Percentiles rank a stretch among this genome's conserved stretches.
Conservation (phyloP, 164 flowering plant species). For the Liriodendron chinense region DNA sequence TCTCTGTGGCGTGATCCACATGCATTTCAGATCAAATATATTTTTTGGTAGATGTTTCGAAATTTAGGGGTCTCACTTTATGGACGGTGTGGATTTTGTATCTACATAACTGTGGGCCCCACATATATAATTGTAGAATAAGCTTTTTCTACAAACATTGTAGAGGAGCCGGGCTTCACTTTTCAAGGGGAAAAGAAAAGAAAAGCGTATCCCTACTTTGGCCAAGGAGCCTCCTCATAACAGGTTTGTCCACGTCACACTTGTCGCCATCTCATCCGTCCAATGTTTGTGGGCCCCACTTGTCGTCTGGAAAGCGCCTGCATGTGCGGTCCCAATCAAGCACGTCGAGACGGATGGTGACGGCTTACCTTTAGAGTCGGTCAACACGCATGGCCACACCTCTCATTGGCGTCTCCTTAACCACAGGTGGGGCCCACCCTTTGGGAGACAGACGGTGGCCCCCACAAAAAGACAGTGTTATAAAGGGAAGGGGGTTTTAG, state of each 20-base stretch:
- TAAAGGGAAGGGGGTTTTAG: too few species aligned
- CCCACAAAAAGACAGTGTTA: too few species aligned
- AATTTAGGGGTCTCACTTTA: too few species aligned
- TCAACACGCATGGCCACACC: neutral
- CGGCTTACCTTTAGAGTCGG: neutral
- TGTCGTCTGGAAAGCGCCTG: neutral
- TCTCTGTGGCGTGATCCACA: too few species aligned
- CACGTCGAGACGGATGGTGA: neutral
- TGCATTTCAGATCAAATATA: too few species aligned
- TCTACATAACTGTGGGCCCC: too few species aligned
- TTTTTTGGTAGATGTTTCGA: too few species aligned
- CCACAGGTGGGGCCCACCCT: neutral
- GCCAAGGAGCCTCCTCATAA: neutral
- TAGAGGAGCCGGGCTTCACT: neutral
- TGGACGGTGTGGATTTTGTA: too few species aligned
- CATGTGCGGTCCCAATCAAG: neutral
- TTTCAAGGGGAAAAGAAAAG: neutral
- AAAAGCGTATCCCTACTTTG: neutral
- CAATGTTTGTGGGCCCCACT: neutral
- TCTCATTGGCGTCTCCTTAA: neutral
- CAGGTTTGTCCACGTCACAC: neutral
- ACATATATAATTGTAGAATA: too few species aligned
- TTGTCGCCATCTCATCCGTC: neutral
- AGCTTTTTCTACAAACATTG: too few species aligned
- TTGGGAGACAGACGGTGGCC: neutral